These are phyloP conservation scores for Chaetomium sp. DNA, from an alignment of 2,329 filamentous ascomycete species.

Conservation along the genomic window DNA sequence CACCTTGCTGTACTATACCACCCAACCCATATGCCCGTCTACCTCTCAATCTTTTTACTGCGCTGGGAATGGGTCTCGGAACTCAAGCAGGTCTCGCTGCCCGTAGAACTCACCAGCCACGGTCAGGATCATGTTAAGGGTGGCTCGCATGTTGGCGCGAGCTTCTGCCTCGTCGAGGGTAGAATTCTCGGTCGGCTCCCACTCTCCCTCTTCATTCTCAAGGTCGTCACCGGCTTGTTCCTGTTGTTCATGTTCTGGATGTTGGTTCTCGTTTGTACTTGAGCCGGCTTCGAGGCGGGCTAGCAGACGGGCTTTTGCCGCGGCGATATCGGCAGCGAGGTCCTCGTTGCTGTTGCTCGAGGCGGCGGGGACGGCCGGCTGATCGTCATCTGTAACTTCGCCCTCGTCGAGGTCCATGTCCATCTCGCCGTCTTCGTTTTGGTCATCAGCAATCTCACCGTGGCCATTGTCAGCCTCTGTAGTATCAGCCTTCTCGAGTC, in stretches of 20 bases:
- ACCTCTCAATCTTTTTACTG: constrained; percentile 27
- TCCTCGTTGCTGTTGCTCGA: constrained; percentile 22
- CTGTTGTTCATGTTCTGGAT: constrained; percentile 25
- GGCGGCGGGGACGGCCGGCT: background rate
- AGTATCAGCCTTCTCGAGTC: constrained; percentile 8
- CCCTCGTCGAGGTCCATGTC: constrained; percentile 32
- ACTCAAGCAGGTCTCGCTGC: constrained; percentile 76
- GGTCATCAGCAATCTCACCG: background rate
- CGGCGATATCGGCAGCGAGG: constrained; percentile 37
- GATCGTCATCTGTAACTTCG: constrained; percentile 31
- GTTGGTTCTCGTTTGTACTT: constrained; percentile 6
- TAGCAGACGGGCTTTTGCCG: constrained; percentile 43
- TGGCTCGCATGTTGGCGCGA: constrained; percentile 54
- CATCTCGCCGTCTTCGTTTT: constrained; percentile 19
- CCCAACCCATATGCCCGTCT: too few species aligned
- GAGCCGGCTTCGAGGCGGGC: constrained; percentile 34
- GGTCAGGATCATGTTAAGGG: constrained; percentile 86
- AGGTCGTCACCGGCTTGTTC: constrained; percentile 23
- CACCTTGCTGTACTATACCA: too few species aligned
- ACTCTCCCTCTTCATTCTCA: background rate
- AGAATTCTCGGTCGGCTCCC: constrained; percentile 14
- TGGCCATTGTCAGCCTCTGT: too few species aligned
- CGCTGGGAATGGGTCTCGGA: constrained; percentile 55
- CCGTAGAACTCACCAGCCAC: constrained; percentile 84
- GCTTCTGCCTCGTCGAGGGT: constrained; percentile 29